These are phyloP conservation scores for grape (Vitis vinifera) DNA, from an alignment of 164 flowering plant species.

Conservation along the genomic window DNA sequence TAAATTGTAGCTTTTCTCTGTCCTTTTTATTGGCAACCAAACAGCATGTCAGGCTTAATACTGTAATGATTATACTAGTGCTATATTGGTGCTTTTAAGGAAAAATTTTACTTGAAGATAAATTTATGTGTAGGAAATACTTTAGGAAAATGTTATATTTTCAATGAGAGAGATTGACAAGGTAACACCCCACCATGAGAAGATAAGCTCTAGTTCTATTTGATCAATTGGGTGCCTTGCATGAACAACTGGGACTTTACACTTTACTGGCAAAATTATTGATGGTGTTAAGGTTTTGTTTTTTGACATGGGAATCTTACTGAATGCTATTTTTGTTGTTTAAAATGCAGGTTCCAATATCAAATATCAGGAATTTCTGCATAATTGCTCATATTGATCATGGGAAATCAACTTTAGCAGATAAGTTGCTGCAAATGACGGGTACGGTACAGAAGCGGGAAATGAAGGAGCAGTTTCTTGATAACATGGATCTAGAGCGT, in stretches of 20 bases:
- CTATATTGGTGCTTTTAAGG: no score
- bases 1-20: no score
- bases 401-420: slow-evolving; percentile 97
- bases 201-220: no score
- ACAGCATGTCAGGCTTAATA: no score
- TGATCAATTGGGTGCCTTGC: no score
- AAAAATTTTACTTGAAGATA: no score
- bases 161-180: no score
- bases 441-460: slow-evolving; percentile 90
- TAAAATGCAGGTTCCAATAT: slow-evolving; percentile 67
- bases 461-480: slow-evolving; percentile 97
- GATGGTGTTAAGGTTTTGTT: background rate
- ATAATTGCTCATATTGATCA: slow-evolving; percentile 98
- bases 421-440: slow-evolving; percentile 82
- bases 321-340: background rate
- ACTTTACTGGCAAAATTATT: background rate
- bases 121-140: no score
- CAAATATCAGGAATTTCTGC: slow-evolving; percentile 85
- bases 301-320: background rate
- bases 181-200: no score
- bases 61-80: no score
- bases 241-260: background rate
- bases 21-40: no score
- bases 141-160: no score
- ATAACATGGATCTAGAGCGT: slow-evolving; percentile 97